These are phyloP conservation scores for Vanderwaltozyma polyspora DNA, from an alignment of 805 yeast genomes.

Conservation along the genomic window DNA sequence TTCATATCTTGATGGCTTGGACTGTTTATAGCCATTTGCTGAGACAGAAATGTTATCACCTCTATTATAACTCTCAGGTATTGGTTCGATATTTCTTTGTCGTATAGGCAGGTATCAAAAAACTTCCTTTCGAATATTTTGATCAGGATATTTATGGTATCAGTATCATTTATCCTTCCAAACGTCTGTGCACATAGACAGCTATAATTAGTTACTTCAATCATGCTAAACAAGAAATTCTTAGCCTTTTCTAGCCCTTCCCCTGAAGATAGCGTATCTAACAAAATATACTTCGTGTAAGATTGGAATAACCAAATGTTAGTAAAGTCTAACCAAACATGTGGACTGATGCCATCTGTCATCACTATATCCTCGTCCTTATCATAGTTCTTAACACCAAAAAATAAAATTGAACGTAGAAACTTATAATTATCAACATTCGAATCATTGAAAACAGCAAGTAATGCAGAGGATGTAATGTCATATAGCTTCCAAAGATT, in stretches of 20 bases:
- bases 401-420: constrained; percentile 11
- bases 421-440: constrained; percentile 3
- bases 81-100: constrained; percentile 2
- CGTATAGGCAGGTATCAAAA: constrained; percentile 11
- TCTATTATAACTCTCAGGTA: constrained; percentile 16
- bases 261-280: background rate
- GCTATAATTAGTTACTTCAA: constrained; percentile 15
- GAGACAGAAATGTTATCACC: constrained; percentile 14
- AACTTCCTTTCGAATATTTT: constrained; percentile 18
- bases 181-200: constrained; percentile 20
- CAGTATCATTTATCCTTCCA: constrained; percentile 11
- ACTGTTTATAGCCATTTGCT: constrained; percentile 9
- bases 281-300: constrained; percentile 12
- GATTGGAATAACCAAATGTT: constrained; percentile 25
- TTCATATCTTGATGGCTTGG: constrained; percentile 6
- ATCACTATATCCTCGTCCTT: constrained; percentile 5
- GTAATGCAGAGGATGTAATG: constrained; percentile 7
- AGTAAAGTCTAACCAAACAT: constrained; percentile 18
- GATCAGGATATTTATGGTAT: constrained; percentile 8
- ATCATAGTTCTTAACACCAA: constrained; percentile 7
- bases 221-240: constrained; percentile 13
- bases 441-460: constrained; percentile 7
- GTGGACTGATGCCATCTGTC: constrained; percentile 6
- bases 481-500: constrained; percentile 8
- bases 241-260: constrained; percentile 1